Evolutionary conservation across 257 asterid species (phyloP), one percentile per base, ranked within the genome.

Genomic region (Avicennia marina): DNA sequence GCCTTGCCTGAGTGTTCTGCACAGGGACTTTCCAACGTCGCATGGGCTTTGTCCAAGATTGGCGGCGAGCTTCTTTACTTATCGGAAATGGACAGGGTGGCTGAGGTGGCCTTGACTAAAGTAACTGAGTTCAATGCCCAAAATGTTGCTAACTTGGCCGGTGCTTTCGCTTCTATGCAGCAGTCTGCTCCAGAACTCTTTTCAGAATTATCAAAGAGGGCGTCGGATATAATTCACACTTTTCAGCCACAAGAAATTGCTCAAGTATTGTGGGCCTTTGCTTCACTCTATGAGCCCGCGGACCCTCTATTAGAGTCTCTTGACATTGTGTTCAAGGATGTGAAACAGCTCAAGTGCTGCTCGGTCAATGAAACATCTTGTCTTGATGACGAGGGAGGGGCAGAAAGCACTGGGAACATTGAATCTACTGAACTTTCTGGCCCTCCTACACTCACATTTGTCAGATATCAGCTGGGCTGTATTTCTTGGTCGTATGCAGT

Each of bases 131-230:
- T 93, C 62, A 93, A 86, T 72, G 81, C 98, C 0, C 98, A 88
- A 60, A 89, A 93, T 66, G 89, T 93, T 38, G 95, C 98, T 55
- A 93, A 93, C 39, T 6, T 88, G 31, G 98, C 97, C 0, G 98
- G 98, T 29, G 95, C 98, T 21, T 91, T 85, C 63, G 97, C 98
- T 64, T 80, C 97, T 7, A 93, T 93, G 98, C 89, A 76, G 56
- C 98, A 93, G 54, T 89, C 98, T 63, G 81, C 97, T 46, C 85
- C 95, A 3, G 78, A 80, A 31, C 94, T 91, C 45, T 88, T 91
- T 72, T 46, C 69, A 6, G 83, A 77, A 32, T 57, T 91, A 43
- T 77, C 90, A 0, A 71, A 63, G 44, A 81, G 87, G 73, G 97
- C 95, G 13, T 75, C 95, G 0, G 66, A 54, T 39, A 70, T 86